phyloP scores from a whole-genome alignment of 106 monocot genomes.

The Gastrodia elata region DNA sequence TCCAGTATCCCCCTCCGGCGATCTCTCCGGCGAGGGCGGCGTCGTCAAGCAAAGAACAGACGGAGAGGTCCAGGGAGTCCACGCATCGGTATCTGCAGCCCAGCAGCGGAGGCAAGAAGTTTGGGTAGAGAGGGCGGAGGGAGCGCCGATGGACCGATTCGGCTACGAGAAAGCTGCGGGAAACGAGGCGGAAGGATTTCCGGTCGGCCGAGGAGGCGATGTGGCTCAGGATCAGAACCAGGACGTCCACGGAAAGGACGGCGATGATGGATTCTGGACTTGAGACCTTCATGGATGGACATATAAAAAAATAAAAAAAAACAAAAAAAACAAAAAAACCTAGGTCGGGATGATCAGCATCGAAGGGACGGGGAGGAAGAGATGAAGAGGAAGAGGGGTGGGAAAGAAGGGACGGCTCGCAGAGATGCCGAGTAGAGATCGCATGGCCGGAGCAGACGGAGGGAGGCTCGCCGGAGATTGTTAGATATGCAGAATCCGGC shows the following conservation, averaged over 20 bases:
- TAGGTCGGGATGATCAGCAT: constrained; percentile 82
- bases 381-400: constrained; percentile 7
- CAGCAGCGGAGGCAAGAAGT: constrained; percentile 30
- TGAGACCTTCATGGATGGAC: background rate
- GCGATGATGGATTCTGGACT: constrained; percentile 9
- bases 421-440: background rate
- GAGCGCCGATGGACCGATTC: constrained; percentile 39
- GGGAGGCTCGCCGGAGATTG: background rate
- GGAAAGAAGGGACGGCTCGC: background rate
- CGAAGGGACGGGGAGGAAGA: constrained; percentile 18
- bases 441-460: constrained; percentile 7
- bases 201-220: constrained; percentile 31
- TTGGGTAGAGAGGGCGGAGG: constrained; percentile 35
- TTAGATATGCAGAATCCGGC: background rate
- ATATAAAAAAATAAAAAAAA: no score
- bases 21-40: constrained; percentile 13
- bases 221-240: constrained; percentile 44
- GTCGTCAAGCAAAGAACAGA: constrained; percentile 38
- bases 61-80: constrained; percentile 54
- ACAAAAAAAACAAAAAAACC: background rate
- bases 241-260: constrained; percentile 54
- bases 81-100: constrained; percentile 23
- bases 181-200: constrained; percentile 57
- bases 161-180: constrained; percentile 33
- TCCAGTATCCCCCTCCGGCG: background rate